A percentile compares a stretch with the other conserved stretches of the same genome.
Conservation (phyloP, 441 rosid species). For the Croton setiger region DNA sequence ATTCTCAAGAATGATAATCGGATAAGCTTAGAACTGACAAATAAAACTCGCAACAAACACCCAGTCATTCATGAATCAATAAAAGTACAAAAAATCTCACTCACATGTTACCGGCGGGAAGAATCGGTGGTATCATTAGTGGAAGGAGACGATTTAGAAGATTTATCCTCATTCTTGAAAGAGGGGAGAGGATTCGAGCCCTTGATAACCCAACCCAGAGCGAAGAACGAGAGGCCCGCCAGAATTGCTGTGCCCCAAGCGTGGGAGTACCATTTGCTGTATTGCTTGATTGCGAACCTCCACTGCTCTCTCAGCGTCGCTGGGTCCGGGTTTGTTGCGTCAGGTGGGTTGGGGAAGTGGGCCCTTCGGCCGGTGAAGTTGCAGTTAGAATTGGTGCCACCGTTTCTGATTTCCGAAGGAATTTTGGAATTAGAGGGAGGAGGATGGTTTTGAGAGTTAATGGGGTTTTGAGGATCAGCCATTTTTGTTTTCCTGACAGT, state of each 20-base stretch:
- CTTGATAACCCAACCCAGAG: constrained; percentile 89
- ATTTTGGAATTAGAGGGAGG: constrained; percentile 17
- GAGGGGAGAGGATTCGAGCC: constrained; percentile 91
- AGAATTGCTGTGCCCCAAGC: constrained; percentile 96
- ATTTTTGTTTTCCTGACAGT: constrained; percentile 8
- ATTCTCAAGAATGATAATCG: background rate
- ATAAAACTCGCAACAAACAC: constrained; percentile 2
- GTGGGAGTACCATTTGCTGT: constrained; percentile 77
- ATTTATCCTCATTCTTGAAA: constrained; percentile 29
- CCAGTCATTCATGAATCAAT: background rate
- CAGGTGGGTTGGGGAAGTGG: constrained; percentile 61
- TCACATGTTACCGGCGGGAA: constrained; percentile 10
- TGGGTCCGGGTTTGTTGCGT: constrained; percentile 56
- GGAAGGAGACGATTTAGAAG: constrained; percentile 23
- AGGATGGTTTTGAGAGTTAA: constrained; percentile 10
- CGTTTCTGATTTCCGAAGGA: constrained; percentile 22
- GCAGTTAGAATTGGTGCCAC: background rate
- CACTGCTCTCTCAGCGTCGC: constrained; percentile 84
- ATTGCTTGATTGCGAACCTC: constrained; percentile 76
- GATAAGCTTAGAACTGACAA: background rate
- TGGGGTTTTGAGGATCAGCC: constrained; percentile 30
- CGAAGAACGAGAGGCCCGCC: constrained; percentile 81
- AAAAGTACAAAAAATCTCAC: background rate
- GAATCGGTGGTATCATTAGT: constrained; percentile 13
- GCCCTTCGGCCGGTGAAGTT: constrained; percentile 32